Evolutionary conservation across 345 rosid species (phyloP), one percentile per base, ranked within the genome.

Genomic region (Salix viminalis): DNA sequence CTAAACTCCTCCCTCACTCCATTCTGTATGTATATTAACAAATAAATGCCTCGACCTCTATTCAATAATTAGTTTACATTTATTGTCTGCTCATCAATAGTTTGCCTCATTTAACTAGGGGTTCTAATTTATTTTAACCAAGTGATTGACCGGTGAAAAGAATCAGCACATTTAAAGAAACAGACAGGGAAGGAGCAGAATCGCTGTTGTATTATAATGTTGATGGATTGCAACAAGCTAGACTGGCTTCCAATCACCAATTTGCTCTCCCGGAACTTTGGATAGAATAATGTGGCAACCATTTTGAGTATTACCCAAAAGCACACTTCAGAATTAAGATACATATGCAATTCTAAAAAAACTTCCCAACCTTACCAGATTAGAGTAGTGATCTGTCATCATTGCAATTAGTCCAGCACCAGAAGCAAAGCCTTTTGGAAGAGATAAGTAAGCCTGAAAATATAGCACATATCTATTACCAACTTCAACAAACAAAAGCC

Each of bases 301-400:
- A 42, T 30, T 23, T 30, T 69, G 52, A 26, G 54, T 7, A 60
- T 11, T 76, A 28, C 15, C 54, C 26, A 58, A 24, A 44, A 58
- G 48, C 23, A 41, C 23, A 41, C 42, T 58, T 8, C 42, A 76
- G 67, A 73, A 52, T 24, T 79, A 76, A 54, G 39, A 72, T 46
- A 69, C 46, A 74, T 15, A 60, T 5, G 50, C 7, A 48, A 74
- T 58, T 58, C 44, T 26, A 65, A 15, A 56, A 65, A 73, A 70
- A 9, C 12, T n/a, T 60, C 21, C 18, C 39, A 77, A 71, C 39
- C 87, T 82, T 79, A 92, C 97, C 91, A 89, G 75, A 79, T 86
- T 84, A 79, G 86, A 81, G 79, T 92, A 92, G 82, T 92, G 93
- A 85, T 90, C 97, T 3, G 94, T 92, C 97, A 90, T 92, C 97